A percentile compares a stretch with the other conserved stretches of the same genome.
phyloP scores from a whole-genome alignment of 192 early-diverging fungal species.

The Dimargaris xerosporica region DNA sequence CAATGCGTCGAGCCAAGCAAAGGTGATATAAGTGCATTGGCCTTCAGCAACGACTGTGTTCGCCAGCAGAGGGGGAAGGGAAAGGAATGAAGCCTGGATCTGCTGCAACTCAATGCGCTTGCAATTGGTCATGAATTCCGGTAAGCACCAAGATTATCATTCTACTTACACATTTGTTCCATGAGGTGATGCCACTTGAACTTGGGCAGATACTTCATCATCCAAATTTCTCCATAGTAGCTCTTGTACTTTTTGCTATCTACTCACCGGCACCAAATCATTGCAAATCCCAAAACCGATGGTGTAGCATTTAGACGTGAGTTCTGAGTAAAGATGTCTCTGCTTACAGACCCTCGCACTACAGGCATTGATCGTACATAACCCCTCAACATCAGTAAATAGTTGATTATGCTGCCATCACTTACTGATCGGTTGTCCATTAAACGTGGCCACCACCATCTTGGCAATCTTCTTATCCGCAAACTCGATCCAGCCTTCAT shows the following conservation, averaged over 20 bases:
- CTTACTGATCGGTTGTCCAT: conserved; percentile 63
- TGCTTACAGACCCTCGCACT: background rate
- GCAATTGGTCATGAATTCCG: no score
- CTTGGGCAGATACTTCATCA: conserved; percentile 83
- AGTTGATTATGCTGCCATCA: background rate
- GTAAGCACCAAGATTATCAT: no score
- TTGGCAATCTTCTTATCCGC: conserved; percentile 82
- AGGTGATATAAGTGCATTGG: no score
- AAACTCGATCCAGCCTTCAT: conserved; percentile 97
- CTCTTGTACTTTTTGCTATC: conserved; percentile 68
- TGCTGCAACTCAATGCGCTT: no score
- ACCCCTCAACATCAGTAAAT: background rate
- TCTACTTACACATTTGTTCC: conserved; percentile 52
- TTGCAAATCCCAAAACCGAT: background rate
- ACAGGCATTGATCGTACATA: background rate
- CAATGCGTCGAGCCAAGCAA: no score
- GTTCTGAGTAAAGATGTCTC: background rate
- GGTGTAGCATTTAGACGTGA: background rate
- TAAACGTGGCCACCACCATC: conserved; percentile 53
- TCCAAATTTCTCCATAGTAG: conserved; percentile 95
- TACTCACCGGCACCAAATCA: background rate
- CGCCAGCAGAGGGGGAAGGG: no score
- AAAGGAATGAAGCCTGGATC: no score
- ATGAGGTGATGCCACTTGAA: conserved; percentile 96
- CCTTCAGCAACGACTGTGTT: no score